Evolutionary conservation across 371 early-diverging fungal genomes (phyloP).

Genomic region (Mucor plumbeus): DNA sequence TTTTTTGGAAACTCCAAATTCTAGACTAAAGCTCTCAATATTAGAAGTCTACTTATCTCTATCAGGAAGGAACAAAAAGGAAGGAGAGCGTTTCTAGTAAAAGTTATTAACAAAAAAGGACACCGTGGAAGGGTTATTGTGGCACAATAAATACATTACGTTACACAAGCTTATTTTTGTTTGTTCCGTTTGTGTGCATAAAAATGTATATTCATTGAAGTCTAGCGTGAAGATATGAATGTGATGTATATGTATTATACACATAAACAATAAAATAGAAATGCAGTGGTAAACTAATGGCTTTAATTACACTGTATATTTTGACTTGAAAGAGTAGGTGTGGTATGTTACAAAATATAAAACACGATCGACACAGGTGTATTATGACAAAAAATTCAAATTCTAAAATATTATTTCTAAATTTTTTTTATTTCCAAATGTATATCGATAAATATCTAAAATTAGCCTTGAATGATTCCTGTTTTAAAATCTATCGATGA

Average conservation of each 20-base stretch:
- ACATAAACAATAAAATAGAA: no score
- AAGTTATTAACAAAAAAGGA: not conserved
- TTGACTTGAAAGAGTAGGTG: not conserved
- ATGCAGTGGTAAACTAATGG: no score
- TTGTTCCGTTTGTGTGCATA: not conserved
- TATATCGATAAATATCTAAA: not conserved
- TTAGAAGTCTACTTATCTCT: not conserved
- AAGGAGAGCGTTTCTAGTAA: not conserved
- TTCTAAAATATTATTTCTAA: not conserved
- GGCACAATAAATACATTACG: not conserved
- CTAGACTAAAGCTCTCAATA: not conserved
- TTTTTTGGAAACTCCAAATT: not conserved
- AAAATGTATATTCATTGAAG: no score
- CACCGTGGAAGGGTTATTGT: not conserved
- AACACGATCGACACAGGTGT: not conserved
- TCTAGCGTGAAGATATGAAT: not conserved
- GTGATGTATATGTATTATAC: not conserved
- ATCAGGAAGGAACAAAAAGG: not conserved
- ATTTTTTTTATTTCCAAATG: constrained; percentile 1
- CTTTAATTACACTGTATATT: not conserved
- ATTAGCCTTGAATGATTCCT: not conserved
- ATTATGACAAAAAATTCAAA: not conserved
- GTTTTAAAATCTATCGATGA: not conserved
- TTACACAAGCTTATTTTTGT: not conserved
- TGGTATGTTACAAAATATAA: not conserved